Conservation (phyloP, 495 filamentous ascomycete genomes). For the Pyronema omphalodes region DNA sequence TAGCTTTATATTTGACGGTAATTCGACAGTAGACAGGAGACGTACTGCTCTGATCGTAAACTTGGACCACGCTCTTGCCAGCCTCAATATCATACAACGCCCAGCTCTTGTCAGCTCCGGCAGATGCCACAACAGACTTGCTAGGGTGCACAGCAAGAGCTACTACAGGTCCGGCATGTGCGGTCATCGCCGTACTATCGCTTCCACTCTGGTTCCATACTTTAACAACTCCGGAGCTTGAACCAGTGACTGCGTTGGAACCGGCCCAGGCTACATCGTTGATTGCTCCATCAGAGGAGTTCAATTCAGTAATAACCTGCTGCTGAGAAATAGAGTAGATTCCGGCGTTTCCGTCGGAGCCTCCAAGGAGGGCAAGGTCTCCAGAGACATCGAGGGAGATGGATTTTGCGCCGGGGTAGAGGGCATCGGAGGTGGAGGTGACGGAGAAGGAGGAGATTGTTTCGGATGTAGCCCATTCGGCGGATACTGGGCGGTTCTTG, state of each 20-base stretch:
- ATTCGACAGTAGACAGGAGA: slow-evolving; percentile 5
- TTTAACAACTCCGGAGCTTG: slow-evolving; percentile 57
- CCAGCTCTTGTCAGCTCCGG: slow-evolving; percentile 84
- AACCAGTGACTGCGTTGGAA: slow-evolving; percentile 49
- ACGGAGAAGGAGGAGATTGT: slow-evolving; percentile 48
- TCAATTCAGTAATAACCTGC: slow-evolving; percentile 45
- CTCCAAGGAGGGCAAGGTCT: slow-evolving; percentile 60
- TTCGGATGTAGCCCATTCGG: slow-evolving; percentile 66
- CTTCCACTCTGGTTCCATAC: slow-evolving; percentile 50
- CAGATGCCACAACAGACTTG: slow-evolving; percentile 67
- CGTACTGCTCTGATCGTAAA: slow-evolving; percentile 70
- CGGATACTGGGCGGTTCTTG: slow-evolving; percentile 70
- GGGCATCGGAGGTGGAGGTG: slow-evolving; percentile 38
- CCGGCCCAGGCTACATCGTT: slow-evolving; percentile 69
- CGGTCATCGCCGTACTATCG: slow-evolving; percentile 44
- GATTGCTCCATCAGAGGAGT: slow-evolving; percentile 44
- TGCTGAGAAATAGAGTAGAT: slow-evolving; percentile 63
- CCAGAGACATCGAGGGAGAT: slow-evolving; percentile 48
- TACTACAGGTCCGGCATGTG: slow-evolving; percentile 65
- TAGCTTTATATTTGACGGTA: background rate
- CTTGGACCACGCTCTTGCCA: slow-evolving; percentile 47
- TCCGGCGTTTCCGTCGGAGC: slow-evolving; percentile 54
- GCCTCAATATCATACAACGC: slow-evolving; percentile 68
- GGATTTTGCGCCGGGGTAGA: slow-evolving; percentile 44
- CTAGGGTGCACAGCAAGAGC: slow-evolving; percentile 68